These are phyloP conservation scores for Houttuynia cordata DNA, from an alignment of 164 flowering plant species.

Conservation along the genomic window DNA sequence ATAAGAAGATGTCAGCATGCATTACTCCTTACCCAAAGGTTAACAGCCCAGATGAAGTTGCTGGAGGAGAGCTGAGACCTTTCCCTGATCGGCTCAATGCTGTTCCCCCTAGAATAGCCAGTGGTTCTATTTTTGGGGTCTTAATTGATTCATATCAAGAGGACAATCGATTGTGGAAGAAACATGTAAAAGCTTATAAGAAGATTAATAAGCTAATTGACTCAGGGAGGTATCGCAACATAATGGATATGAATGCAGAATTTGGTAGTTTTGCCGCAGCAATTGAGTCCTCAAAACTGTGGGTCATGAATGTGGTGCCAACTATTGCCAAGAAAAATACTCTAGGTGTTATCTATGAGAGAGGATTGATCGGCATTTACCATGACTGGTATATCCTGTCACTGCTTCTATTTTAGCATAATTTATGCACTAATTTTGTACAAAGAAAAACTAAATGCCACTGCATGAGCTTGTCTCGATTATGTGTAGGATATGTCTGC, in stretches of 20 bases:
- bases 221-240: constrained; percentile 80
- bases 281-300: constrained; percentile 52
- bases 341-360: constrained; percentile 63
- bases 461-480: background rate
- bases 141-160: constrained; percentile 60
- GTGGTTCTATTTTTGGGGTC: constrained; percentile 69
- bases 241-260: constrained; percentile 97
- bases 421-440: too few species aligned
- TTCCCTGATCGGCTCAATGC: constrained; percentile 73
- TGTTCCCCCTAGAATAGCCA: constrained; percentile 70
- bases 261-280: constrained; percentile 91
- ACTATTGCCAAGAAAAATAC: constrained; percentile 68
- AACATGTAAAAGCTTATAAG: constrained; percentile 71
- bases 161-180: constrained; percentile 67
- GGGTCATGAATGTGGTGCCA: constrained; percentile 98
- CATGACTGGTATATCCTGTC: constrained; percentile 68
- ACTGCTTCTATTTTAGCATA: background rate
- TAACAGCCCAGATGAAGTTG: constrained; percentile 36
- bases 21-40: constrained; percentile 58
- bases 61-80: constrained; percentile 49
- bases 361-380: constrained; percentile 91
- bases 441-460: background rate
- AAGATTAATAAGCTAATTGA: constrained; percentile 56
- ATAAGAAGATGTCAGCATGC: constrained; percentile 78
- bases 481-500: too few species aligned